Evolutionary conservation across 495 filamentous ascomycete genomes (phyloP), one percentile per base, ranked within the genome.

Genomic region (Choiromyces venosus): DNA sequence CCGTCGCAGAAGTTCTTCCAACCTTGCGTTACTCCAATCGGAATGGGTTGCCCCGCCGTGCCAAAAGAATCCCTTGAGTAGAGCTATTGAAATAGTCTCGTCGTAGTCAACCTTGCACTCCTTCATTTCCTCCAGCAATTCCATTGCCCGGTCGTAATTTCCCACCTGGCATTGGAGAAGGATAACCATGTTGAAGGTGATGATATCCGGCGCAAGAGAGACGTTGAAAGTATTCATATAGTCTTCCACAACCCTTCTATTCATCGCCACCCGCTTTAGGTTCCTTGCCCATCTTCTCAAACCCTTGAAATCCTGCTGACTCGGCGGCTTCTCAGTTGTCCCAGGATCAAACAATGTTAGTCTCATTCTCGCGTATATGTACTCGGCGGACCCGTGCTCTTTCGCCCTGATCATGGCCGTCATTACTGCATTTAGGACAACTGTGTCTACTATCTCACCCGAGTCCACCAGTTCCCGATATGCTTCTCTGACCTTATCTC

Each of bases 381-480:
- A 85, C 77, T 93, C 89, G 3, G 93, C 96, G 1, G 90, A 89
- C 36, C 84, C 82, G 5, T 87, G 83, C 76, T 98, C 92, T 38
- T 90, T 89, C 3, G 89, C 87, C 71, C 87, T 85, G 52, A 98
- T 83, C 35, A 98, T 86, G 2, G 93, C 89, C 2, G 88, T 85
- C 72, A 97, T 91, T 76, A 97, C 86, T 73, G 90, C 91, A 79
- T 97, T 97, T 78, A 97, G 84, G 18, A 92, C 91, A 7, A 90
- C 87, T 0, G 93, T 95, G 82, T 98, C 94, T 39, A 99, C 89
- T 21, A 97, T 88, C 79, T 97, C 91, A 42, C 93, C 93, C 0
- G 88, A 87, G 64, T 90, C 83, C 38, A 97, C 90, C 80, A 96
- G 89, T 9, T 90, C 87, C 40, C 87, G 84, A 78, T 96, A 99